Conservation (phyloP, 345 rosid genomes). For the Draba incana region DNA sequence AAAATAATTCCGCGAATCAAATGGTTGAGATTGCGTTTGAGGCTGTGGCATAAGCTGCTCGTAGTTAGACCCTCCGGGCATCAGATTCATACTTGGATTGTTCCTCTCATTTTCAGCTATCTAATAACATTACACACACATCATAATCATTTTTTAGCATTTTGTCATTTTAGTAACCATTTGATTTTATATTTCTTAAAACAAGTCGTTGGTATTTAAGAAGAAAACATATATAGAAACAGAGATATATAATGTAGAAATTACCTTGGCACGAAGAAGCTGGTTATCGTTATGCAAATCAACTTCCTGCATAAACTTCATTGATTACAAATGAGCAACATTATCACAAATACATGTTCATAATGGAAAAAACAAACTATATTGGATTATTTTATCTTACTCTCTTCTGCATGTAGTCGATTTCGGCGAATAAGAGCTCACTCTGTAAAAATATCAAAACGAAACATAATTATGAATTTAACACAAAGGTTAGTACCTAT, state of each 20-base stretch:
- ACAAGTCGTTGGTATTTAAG: neutral
- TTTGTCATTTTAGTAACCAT: neutral
- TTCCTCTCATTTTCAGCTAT: constrained; percentile 88
- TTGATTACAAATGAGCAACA: constrained; percentile 5
- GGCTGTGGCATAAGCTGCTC: constrained; percentile 66
- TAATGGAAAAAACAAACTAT: neutral
- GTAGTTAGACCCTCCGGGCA: constrained; percentile 78
- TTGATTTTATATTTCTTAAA: neutral
- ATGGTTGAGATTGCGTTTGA: constrained; percentile 50
- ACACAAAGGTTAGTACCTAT: neutral
- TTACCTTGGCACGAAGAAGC: constrained; percentile 91
- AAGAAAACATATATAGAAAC: neutral
- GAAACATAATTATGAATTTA: neutral
- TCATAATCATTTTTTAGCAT: neutral
- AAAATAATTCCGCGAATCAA: constrained; percentile 74
- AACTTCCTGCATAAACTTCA: constrained; percentile 59
- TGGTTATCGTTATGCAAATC: constrained; percentile 96
- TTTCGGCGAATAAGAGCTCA: constrained; percentile 83
- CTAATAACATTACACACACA: constrained; percentile 42
- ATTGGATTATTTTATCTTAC: constrained; percentile 42
- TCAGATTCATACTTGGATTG: constrained; percentile 69
- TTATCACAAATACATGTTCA: neutral
- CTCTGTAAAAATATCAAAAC: constrained; percentile 51
- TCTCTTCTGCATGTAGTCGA: constrained; percentile 95
- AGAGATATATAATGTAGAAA: neutral